Evolutionary conservation across 371 early-diverging fungal species (phyloP).

Genomic region (Apophysomyces trapeziformis): DNA sequence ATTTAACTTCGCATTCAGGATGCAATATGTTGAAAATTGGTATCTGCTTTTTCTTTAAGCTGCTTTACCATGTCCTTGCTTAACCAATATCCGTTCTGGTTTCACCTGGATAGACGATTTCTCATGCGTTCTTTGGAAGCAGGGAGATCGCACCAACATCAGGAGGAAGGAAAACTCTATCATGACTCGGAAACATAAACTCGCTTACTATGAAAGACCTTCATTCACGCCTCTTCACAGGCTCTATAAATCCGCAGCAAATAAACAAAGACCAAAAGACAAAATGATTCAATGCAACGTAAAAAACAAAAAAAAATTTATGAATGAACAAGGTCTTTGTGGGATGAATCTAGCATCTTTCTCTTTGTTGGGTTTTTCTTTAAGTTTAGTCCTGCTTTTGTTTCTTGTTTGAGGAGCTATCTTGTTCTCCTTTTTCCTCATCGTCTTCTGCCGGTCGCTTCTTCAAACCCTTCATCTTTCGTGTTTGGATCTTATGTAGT

Average conservation of each 20-base stretch:
- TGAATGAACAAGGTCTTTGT: neutral
- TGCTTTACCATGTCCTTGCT: too few relatives aligned
- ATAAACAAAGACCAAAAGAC: neutral
- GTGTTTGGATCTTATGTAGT: slow-evolving; percentile 88
- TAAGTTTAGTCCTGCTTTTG: slow-evolving; percentile 46
- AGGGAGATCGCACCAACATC: too few relatives aligned
- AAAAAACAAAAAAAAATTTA: neutral
- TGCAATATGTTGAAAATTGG: too few relatives aligned
- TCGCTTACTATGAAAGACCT: too few relatives aligned
- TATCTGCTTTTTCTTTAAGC: too few relatives aligned
- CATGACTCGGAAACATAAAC: too few relatives aligned
- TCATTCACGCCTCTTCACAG: too few relatives aligned
- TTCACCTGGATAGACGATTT: too few relatives aligned
- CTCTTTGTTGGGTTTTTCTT: neutral
- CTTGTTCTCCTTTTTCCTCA: slow-evolving; percentile 50
- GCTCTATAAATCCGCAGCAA: neutral
- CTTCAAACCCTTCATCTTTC: slow-evolving; percentile 98
- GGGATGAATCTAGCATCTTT: neutral
- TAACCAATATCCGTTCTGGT: too few relatives aligned
- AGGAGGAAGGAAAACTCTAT: too few relatives aligned
- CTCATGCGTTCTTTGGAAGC: too few relatives aligned
- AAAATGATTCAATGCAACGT: neutral
- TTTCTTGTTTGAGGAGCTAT: slow-evolving; percentile 45
- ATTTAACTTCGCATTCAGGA: too few relatives aligned
- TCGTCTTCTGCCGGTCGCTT: slow-evolving; percentile 47